Evolutionary conservation across 2,329 filamentous ascomycete species (phyloP), one percentile per base, ranked within the genome.

Genomic region (Hymenoscyphus fructigenus): DNA sequence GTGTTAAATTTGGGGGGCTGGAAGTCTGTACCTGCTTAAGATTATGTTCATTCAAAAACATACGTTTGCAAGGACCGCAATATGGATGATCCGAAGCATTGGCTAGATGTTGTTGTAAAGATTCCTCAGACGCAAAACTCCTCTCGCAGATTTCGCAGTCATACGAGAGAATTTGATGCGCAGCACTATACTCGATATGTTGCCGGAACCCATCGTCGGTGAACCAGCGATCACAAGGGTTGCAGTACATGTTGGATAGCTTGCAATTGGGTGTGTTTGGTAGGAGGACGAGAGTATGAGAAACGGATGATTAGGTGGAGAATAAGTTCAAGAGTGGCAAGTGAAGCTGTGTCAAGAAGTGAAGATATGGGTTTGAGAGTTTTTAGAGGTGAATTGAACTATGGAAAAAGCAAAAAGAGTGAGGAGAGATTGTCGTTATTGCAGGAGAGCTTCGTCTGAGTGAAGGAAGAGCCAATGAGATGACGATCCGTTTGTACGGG

Each of bases 41-140:
- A 34, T 67, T 70, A 44, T 72, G 67, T 26, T 67, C 34, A 57
- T 64, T 70, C 20, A 15, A 23, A 61, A 74, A 74, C 60, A 69
- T 66, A 1, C 67, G 62, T 26, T 64, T 61, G 56, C 72, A 73
- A 5, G 63, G 34, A 7, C 50, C 23, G 32, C 71, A 74, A 56
- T 71, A 73, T 23, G 64, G 66, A 65, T 72, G 65, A 34, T 53
- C 56, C 10, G 66, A 29, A 55, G 23, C 59, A 6, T 61, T 57
- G 38, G 62, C 65, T 14, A 17, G 12, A 59, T 73, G 70, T 17
- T 71, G 64, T 34, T 71, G 67, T n/a, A 65, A 69, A 56, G 65
- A 59, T 1, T 63, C 23, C 34, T 64, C 61, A 14, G 62, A 58
- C 12, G 10, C 32, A 29, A 71, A 72, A 1, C 17, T 6, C 14